These are phyloP conservation scores for Baeospora myosura DNA, from an alignment of 1,284 basidiomycete genomes.

Conservation along the genomic window DNA sequence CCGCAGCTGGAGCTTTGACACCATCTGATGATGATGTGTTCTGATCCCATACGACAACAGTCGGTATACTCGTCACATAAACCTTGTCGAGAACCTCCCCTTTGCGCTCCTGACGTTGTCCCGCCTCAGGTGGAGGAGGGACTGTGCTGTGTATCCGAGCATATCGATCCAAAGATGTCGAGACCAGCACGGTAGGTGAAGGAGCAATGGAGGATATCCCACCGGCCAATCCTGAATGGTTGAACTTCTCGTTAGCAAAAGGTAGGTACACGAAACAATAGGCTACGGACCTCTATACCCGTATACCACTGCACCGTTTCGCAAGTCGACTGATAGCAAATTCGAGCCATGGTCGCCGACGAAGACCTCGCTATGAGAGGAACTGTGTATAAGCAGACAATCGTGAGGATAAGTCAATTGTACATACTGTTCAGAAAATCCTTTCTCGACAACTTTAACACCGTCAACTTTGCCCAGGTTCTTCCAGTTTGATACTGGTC, in stretches of 20 bases:
- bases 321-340: constrained; percentile 65
- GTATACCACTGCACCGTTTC: constrained; percentile 67
- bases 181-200: constrained; percentile 46
- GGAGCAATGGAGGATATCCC: constrained; percentile 58
- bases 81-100: constrained; percentile 63
- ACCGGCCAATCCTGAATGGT: constrained; percentile 53
- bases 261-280: neutral
- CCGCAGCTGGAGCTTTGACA: too few relatives aligned
- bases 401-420: constrained; percentile 3
- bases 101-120: constrained; percentile 51
- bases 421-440: constrained; percentile 63
- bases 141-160: constrained; percentile 67
- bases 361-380: constrained; percentile 60
- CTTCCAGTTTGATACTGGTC: constrained; percentile 65
- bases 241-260: constrained; percentile 2
- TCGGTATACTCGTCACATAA: constrained; percentile 64
- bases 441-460: constrained; percentile 54
- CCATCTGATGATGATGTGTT: too few relatives aligned
- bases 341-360: constrained; percentile 67
- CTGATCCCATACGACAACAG: constrained; percentile 56
- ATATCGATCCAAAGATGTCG: constrained; percentile 61
- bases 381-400: neutral
- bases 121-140: constrained; percentile 42
- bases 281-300: constrained; percentile 58
- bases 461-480: constrained; percentile 60